Evolutionary conservation across 331 rosid species (phyloP).

Genomic region (Telfairia occidentalis): DNA sequence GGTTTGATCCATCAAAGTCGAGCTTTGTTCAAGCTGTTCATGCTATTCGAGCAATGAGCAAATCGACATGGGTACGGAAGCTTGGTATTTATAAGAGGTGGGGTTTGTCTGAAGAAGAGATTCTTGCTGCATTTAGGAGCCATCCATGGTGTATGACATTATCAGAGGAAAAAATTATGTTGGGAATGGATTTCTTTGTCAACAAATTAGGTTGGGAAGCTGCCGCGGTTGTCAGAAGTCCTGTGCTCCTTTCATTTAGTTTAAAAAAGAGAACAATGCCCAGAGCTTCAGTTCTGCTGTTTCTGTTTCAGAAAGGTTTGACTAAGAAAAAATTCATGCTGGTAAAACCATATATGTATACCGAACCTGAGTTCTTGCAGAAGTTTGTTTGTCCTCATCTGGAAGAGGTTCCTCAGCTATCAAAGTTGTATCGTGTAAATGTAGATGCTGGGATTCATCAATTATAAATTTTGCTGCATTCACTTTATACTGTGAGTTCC

Average conservation of each 20-base stretch:
- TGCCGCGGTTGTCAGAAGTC: neutral
- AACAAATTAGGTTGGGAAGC: slow-evolving; percentile 10
- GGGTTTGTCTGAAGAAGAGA: slow-evolving; percentile 10
- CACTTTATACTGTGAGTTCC: neutral
- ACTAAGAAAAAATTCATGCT: neutral
- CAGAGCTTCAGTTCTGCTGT: slow-evolving; percentile 14
- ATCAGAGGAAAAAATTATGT: slow-evolving; percentile 7
- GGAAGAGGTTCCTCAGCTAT: slow-evolving; percentile 7
- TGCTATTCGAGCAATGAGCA: slow-evolving; percentile 1
- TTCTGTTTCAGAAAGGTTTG: slow-evolving; percentile 7
- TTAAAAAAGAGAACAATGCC: slow-evolving; percentile 13
- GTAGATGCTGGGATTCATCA: neutral
- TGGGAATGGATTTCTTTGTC: slow-evolving; percentile 12
- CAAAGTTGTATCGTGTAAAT: neutral
- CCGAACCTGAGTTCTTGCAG: slow-evolving; percentile 1
- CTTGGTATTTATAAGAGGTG: slow-evolving; percentile 9
- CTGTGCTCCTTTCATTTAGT: slow-evolving; percentile 14
- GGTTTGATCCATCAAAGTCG: slow-evolving; percentile 8
- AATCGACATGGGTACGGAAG: slow-evolving; percentile 14
- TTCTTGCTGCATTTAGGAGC: slow-evolving; percentile 11
- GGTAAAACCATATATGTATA: neutral
- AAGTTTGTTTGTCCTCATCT: slow-evolving; percentile 8
- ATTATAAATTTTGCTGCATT: neutral
- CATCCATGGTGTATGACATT: slow-evolving; percentile 15
- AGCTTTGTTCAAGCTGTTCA: slow-evolving; percentile 1